Conservation (phyloP, 169 alveolate genomes). For the Eimeria maxima region DNA sequence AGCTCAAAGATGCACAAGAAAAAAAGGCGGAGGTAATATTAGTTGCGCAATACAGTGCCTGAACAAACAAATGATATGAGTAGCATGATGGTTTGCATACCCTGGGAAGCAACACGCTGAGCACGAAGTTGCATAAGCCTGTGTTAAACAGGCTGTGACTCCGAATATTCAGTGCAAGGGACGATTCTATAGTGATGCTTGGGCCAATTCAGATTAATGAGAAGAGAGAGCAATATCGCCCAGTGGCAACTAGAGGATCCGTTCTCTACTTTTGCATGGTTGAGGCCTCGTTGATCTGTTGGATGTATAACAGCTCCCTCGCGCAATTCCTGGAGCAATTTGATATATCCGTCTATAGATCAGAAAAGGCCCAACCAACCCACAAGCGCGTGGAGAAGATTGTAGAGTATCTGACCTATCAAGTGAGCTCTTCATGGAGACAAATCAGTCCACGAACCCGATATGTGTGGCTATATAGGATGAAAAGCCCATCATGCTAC, state of each 20-base stretch:
- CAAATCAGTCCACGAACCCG: neutral
- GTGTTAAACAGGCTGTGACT: neutral
- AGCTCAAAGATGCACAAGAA: constrained; percentile 89
- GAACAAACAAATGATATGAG: neutral
- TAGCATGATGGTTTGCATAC: neutral
- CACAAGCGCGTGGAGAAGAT: constrained; percentile 96
- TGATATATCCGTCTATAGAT: constrained; percentile 94
- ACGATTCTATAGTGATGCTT: neutral
- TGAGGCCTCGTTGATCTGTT: constrained; percentile 96
- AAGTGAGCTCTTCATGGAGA: constrained; percentile 16
- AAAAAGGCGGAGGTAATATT: constrained; percentile 86
- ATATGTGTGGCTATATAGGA: neutral
- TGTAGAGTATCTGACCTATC: constrained; percentile 91
- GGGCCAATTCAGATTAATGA: constrained; percentile 93
- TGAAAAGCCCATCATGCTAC: neutral
- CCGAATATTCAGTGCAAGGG: neutral
- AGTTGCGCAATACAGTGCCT: neutral
- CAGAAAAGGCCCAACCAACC: constrained; percentile 96
- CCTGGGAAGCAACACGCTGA: neutral
- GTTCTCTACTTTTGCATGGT: constrained; percentile 96
- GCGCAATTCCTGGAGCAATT: constrained; percentile 97
- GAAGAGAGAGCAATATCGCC: constrained; percentile 97
- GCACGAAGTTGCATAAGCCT: neutral
- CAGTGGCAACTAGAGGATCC: constrained; percentile 98
- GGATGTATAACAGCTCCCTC: constrained; percentile 98